A percentile compares a stretch with the other conserved stretches of the same genome.
Conservation (phyloP, 352 stramenopile genomes). For the Phytophthora podocarpi region DNA sequence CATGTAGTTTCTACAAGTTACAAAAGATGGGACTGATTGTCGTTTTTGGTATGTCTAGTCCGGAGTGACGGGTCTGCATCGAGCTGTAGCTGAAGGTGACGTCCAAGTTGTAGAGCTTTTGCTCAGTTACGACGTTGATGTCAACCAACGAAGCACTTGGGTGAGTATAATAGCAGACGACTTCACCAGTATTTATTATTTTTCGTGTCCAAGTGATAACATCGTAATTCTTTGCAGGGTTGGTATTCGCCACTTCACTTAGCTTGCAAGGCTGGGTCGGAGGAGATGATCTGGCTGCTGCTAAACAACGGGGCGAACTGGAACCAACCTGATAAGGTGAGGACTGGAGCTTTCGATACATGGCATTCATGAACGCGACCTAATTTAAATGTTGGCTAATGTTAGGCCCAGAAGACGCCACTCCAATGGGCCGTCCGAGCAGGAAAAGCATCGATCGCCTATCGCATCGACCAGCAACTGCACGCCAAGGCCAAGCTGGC, state of each 20-base stretch:
- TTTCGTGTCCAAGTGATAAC: no score
- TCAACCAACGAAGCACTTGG: slow-evolving; percentile 70
- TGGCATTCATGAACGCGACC: neutral
- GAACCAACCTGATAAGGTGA: slow-evolving; percentile 60
- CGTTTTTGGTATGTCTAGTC: slow-evolving; percentile 41
- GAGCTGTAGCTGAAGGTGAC: slow-evolving; percentile 55
- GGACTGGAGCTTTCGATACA: neutral
- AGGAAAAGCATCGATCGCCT: slow-evolving; percentile 72
- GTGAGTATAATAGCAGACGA: no score
- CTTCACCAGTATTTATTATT: neutral
- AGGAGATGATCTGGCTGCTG: slow-evolving; percentile 67
- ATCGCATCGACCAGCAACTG: slow-evolving; percentile 79
- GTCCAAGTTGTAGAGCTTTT: slow-evolving; percentile 52
- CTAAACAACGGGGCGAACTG: slow-evolving; percentile 67
- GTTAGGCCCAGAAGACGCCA: slow-evolving; percentile 67
- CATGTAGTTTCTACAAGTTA: neutral
- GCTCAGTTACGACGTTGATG: slow-evolving; percentile 48
- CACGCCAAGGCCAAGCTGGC: slow-evolving; percentile 48
- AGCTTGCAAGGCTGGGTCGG: slow-evolving; percentile 69
- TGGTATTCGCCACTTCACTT: slow-evolving; percentile 84
- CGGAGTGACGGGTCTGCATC: slow-evolving; percentile 65
- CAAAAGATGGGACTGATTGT: neutral
- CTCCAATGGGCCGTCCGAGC: slow-evolving; percentile 72
- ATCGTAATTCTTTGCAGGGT: slow-evolving; percentile 48
- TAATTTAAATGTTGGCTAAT: neutral